Evolutionary conservation across 2,329 filamentous ascomycete species (phyloP).

Genomic region (Mycogone perniciosa): DNA sequence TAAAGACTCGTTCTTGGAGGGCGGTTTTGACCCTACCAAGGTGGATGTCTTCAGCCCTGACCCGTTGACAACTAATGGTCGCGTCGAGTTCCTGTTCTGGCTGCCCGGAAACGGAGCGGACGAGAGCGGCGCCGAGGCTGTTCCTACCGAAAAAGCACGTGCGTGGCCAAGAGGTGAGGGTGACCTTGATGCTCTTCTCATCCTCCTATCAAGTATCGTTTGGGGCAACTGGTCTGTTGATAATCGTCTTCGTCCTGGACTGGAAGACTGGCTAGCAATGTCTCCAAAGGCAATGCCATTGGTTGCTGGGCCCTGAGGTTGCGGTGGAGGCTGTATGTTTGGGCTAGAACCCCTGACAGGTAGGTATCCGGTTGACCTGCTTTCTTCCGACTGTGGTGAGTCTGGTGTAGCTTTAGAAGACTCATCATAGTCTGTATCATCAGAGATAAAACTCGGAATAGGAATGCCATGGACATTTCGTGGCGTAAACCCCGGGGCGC

Average conservation of each 20-base stretch:
- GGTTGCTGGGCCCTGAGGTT: slow-evolving; percentile 18
- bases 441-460: slow-evolving; percentile 51
- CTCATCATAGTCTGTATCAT: slow-evolving; percentile 46
- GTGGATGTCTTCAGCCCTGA: slow-evolving; percentile 34
- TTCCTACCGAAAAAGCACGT: slow-evolving; percentile 38
- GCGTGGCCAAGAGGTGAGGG: slow-evolving; percentile 49
- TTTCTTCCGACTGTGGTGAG: slow-evolving; percentile 44
- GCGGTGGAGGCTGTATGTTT: slow-evolving; percentile 19
- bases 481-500: slow-evolving; percentile 28
- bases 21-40: slow-evolving; percentile 13
- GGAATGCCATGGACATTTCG: slow-evolving; percentile 43
- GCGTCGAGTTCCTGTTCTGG: slow-evolving; percentile 29
- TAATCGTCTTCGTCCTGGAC: slow-evolving; percentile 37
- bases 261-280: slow-evolving; percentile 29
- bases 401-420: slow-evolving; percentile 35
- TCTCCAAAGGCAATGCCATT: slow-evolving; percentile 45
- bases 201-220: slow-evolving; percentile 46
- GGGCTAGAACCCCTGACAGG: slow-evolving; percentile 20
- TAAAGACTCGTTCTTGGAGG: background rate
- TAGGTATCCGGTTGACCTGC: slow-evolving; percentile 24
- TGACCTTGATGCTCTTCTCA: slow-evolving; percentile 48
- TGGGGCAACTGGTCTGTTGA: slow-evolving; percentile 51
- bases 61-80: slow-evolving; percentile 49
- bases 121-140: slow-evolving; percentile 34
- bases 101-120: slow-evolving; percentile 30